Percentiles rank a stretch among this genome's conserved stretches.
Conservation (phyloP, 768 basidiomycete genomes). For the Myochromella boudieri region DNA sequence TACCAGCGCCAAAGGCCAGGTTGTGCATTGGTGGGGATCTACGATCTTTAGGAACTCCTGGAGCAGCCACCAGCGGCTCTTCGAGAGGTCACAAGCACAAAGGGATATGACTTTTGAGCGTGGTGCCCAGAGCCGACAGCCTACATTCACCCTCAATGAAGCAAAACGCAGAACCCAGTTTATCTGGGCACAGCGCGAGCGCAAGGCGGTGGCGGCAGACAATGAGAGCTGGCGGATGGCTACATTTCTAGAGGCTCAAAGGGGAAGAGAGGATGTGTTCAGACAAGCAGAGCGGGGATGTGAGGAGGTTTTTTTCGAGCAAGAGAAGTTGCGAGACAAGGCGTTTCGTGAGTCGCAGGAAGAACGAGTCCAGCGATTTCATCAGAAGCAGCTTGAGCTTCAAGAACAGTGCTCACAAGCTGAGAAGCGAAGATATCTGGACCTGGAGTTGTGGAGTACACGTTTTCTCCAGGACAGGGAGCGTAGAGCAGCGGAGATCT, state of each 20-base stretch:
- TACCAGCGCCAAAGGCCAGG: not conserved
- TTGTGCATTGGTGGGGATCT: not conserved
- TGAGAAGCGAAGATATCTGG: not conserved
- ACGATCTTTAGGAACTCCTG: not conserved
- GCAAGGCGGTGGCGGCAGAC: not conserved
- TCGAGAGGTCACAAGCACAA: slow-evolving; percentile 1
- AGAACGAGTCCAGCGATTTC: not conserved
- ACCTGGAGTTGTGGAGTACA: slow-evolving; percentile 2
- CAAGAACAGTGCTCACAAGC: slow-evolving; percentile 1
- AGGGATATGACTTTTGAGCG: slow-evolving; percentile 6
- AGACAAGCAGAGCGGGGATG: not conserved
- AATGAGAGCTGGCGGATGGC: not conserved
- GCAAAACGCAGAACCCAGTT: slow-evolving; percentile 1
- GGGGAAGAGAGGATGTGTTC: not conserved
- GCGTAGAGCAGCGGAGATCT: not conserved
- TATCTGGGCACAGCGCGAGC: not conserved
- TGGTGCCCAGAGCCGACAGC: not conserved
- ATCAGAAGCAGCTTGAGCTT: not conserved
- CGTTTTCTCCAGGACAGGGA: not conserved
- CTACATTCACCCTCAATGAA: slow-evolving; percentile 8
- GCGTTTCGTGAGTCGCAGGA: not conserved
- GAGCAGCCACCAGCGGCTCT: not conserved
- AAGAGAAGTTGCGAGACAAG: not conserved
- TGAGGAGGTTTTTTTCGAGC: not conserved
- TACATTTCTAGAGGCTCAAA: not conserved